A percentile compares a stretch with the other conserved stretches of the same genome.
phyloP scores from a whole-genome alignment of 768 basidiomycete genomes.

The Cystoderma amianthinum region DNA sequence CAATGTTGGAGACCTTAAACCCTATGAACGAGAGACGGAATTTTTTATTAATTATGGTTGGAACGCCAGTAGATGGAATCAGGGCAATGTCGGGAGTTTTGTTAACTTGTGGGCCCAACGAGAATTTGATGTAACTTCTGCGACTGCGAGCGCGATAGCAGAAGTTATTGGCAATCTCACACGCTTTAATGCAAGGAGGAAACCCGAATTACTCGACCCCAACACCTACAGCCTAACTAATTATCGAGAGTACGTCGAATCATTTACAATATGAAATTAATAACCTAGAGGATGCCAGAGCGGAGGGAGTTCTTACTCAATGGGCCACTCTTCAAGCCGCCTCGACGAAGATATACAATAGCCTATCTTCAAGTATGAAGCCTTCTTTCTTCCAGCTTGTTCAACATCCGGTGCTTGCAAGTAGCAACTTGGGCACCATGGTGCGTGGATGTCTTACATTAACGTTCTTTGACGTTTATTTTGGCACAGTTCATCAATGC shows the following conservation, averaged over 20 bases:
- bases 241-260: conserved; percentile 55
- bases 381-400: conserved; percentile 70
- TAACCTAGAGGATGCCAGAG: conserved; percentile 24
- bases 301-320: conserved; percentile 44
- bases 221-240: conserved; percentile 59
- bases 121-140: conserved; percentile 45
- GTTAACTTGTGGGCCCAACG: conserved; percentile 55
- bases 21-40: conserved; percentile 64
- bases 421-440: conserved; percentile 50
- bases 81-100: conserved; percentile 44
- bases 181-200: conserved; percentile 49
- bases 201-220: conserved; percentile 58
- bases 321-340: conserved; percentile 43
- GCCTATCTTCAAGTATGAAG: conserved; percentile 35
- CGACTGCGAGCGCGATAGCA: conserved; percentile 34
- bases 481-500: conserved; percentile 39
- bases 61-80: conserved; percentile 50
- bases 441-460: conserved; percentile 9
- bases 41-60: conserved; percentile 63
- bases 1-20: conserved; percentile 74
- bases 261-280: not conserved
- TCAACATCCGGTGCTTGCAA: conserved; percentile 56
- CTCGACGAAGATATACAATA: conserved; percentile 49
- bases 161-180: conserved; percentile 51
- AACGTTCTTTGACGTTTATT: not conserved